phyloP scores from a whole-genome alignment of 208 protist species.

The Wallacemonas rigidus region DNA sequence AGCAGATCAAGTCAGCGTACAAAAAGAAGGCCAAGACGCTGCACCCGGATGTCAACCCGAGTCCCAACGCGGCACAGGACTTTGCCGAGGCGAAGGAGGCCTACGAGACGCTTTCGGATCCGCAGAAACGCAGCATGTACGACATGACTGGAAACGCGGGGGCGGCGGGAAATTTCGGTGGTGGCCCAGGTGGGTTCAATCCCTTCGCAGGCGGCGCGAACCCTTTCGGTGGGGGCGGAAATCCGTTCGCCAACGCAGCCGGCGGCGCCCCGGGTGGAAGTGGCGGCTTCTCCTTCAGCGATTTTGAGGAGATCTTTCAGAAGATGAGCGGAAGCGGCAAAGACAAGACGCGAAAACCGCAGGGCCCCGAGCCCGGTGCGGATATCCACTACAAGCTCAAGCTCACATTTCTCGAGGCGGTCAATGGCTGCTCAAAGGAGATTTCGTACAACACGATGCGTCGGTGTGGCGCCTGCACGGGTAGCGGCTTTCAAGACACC shows the following conservation, averaged over 20 bases:
- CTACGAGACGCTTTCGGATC: constrained; percentile 87
- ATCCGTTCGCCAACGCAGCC: constrained; percentile 59
- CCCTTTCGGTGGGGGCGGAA: constrained; percentile 50
- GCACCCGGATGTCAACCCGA: constrained; percentile 88
- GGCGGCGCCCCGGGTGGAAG: constrained; percentile 34
- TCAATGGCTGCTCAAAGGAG: constrained; percentile 87
- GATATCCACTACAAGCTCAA: constrained; percentile 89
- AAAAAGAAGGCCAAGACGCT: constrained; percentile 85
- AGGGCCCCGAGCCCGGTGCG: constrained; percentile 82
- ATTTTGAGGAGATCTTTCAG: constrained; percentile 91
- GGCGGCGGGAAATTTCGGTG: constrained; percentile 59
- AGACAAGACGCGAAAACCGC: constrained; percentile 84
- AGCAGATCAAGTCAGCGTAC: constrained; percentile 90
- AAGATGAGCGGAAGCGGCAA: constrained; percentile 83
- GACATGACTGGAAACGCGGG: constrained; percentile 89
- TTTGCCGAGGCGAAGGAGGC: constrained; percentile 91
- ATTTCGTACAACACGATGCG: constrained; percentile 91
- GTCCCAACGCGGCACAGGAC: constrained; percentile 78
- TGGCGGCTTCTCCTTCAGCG: constrained; percentile 83
- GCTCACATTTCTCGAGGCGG: constrained; percentile 81
- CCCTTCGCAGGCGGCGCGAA: constrained; percentile 48
- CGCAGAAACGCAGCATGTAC: constrained; percentile 91
- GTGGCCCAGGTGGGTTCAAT: constrained; percentile 45
- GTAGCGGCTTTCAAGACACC: constrained; percentile 82
- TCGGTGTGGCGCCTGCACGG: constrained; percentile 78